Conservation (phyloP, 2,329 filamentous ascomycete genomes). For the Fonsecaea monophora region DNA sequence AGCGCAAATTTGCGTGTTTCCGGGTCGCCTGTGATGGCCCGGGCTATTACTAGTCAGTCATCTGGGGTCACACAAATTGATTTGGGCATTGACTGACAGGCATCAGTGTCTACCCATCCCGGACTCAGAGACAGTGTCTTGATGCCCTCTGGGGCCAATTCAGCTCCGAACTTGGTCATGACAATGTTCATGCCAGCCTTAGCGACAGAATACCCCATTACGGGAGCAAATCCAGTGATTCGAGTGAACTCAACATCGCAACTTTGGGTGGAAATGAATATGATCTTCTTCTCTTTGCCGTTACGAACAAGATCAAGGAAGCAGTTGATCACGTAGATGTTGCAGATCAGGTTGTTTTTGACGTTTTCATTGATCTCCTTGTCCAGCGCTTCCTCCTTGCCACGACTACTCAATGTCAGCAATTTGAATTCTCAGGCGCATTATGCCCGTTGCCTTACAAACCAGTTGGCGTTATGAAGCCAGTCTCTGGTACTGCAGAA, state of each 20-base stretch:
- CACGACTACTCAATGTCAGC: conserved; percentile 30
- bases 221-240: conserved; percentile 23
- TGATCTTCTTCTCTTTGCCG: conserved; percentile 52
- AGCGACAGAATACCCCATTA: conserved; percentile 46
- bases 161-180: conserved; percentile 51
- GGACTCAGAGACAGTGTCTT: conserved; percentile 47
- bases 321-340: conserved; percentile 42
- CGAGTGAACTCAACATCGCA: conserved; percentile 43
- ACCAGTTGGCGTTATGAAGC: conserved; percentile 25
- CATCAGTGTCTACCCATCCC: conserved; percentile 43
- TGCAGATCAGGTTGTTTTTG: conserved; percentile 32
- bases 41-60: background rate
- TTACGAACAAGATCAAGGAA: conserved; percentile 52
- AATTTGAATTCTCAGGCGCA: conserved; percentile 6
- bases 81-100: conserved; percentile 25
- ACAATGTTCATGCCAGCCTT: conserved; percentile 53
- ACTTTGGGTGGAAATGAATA: conserved; percentile 49
- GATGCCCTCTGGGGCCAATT: conserved; percentile 45
- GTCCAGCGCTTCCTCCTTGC: conserved; percentile 34
- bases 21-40: background rate
- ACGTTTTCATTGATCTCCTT: conserved; percentile 34
- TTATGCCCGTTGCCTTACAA: background rate
- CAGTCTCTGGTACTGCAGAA: conserved; percentile 35
- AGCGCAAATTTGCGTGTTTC: background rate
- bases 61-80: conserved; percentile 1